Evolutionary conservation across 2,329 filamentous ascomycete genomes (phyloP).

Genomic region (Penicillium sp.): DNA sequence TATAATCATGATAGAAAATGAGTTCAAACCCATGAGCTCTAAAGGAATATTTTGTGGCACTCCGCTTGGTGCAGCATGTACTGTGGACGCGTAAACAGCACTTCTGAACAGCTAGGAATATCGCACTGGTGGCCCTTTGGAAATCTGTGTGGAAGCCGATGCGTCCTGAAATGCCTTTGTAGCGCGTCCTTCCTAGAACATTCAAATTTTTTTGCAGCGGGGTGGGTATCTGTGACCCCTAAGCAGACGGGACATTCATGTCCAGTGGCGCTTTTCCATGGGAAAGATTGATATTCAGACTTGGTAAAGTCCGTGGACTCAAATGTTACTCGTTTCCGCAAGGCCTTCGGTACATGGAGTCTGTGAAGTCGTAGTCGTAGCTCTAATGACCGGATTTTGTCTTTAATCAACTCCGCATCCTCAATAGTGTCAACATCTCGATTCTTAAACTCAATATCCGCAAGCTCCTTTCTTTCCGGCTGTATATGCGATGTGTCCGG

Average conservation of each 20-base stretch:
- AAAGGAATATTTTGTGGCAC: background rate
- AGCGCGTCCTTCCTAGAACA: background rate
- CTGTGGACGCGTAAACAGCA: background rate
- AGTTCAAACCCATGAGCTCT: background rate
- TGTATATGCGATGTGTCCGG: slow-evolving; percentile 4
- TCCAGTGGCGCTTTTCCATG: background rate
- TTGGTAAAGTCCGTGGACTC: background rate
- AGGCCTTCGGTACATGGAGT: slow-evolving; percentile 4
- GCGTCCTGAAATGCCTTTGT: background rate
- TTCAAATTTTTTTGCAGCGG: background rate
- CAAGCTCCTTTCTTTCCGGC: slow-evolving; percentile 4
- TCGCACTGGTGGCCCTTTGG: background rate
- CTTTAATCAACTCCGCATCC: slow-evolving; percentile 3
- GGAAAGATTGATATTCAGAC: background rate
- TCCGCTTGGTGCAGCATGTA: background rate
- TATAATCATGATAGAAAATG: background rate
- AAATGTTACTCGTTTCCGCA: background rate
- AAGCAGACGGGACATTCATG: slow-evolving; percentile 1
- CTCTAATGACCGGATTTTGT: slow-evolving; percentile 8
- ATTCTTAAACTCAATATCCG: slow-evolving; percentile 7
- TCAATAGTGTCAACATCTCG: slow-evolving; percentile 6
- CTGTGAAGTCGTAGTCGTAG: slow-evolving; percentile 6
- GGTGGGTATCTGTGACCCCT: background rate
- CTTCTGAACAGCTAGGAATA: background rate
- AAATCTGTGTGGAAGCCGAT: background rate